These are phyloP conservation scores for Psidium friedrichsthalianum DNA, from an alignment of 345 rosid genomes.

Conservation along the genomic window DNA sequence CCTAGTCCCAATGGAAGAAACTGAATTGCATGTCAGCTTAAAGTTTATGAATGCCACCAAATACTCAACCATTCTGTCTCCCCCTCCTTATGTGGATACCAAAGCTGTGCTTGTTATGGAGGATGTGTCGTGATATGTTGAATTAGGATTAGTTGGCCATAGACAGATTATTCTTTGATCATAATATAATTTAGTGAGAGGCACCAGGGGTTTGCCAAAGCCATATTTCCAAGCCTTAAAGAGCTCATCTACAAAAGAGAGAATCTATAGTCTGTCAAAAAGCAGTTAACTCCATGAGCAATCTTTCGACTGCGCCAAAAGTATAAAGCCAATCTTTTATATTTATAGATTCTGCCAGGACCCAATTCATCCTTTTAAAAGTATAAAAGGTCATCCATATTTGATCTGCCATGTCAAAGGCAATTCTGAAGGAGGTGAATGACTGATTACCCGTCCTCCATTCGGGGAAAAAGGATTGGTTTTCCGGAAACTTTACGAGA, in stretches of 20 bases:
- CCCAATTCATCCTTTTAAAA: not conserved
- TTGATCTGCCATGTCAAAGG: not conserved
- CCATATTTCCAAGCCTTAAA: not conserved
- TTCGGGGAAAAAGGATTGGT: not conserved
- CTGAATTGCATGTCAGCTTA: not conserved
- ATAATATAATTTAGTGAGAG: not conserved
- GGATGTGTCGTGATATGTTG: not conserved
- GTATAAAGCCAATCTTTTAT: not conserved
- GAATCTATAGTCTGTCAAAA: not conserved
- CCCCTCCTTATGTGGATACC: not conserved
- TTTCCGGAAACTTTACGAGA: not conserved
- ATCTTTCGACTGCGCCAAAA: not conserved
- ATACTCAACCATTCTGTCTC: not conserved
- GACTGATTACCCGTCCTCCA: not conserved
- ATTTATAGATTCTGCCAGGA: not conserved
- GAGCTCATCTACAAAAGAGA: not conserved
- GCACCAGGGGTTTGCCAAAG: not conserved
- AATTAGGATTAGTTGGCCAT: not conserved
- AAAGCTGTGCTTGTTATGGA: not conserved
- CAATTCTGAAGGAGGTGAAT: not conserved
- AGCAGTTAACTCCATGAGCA: not conserved
- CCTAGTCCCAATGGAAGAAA: not conserved
- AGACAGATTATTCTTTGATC: not conserved
- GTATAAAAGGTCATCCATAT: not conserved
- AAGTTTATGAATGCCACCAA: not conserved